A percentile compares a stretch with the other conserved stretches of the same genome.
These are phyloP conservation scores for Zalaria sp. DNA, from an alignment of 2,329 filamentous ascomycete species.

Conservation along the genomic window DNA sequence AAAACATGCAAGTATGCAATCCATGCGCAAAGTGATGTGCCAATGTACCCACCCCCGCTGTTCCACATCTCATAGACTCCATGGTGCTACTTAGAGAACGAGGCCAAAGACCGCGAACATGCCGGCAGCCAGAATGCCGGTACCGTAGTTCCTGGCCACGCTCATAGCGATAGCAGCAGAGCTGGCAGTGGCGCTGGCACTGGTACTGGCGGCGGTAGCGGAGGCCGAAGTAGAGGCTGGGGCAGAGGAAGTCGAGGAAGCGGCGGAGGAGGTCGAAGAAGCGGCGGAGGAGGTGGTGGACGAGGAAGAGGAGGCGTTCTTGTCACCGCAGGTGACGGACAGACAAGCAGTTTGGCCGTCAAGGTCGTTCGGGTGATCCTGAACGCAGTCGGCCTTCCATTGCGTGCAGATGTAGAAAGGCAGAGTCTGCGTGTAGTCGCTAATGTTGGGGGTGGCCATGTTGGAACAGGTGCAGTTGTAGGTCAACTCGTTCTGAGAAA, in stretches of 20 bases:
- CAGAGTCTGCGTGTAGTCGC: slow-evolving; percentile 42
- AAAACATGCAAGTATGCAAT: neutral
- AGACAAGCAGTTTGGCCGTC: slow-evolving; percentile 30
- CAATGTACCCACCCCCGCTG: too few species aligned
- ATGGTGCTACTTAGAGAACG: slow-evolving; percentile 31
- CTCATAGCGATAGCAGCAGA: slow-evolving; percentile 32
- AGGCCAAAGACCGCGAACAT: slow-evolving; percentile 43
- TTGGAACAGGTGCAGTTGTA: slow-evolving; percentile 46
- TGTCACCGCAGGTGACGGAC: slow-evolving; percentile 37
- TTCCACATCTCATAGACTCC: too few species aligned
- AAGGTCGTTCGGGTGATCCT: slow-evolving; percentile 22
- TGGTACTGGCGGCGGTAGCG: slow-evolving; percentile 16
- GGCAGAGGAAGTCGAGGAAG: slow-evolving; percentile 9
- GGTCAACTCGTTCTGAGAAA: slow-evolving; percentile 27
- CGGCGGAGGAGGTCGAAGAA: slow-evolving; percentile 17
- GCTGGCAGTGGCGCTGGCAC: slow-evolving; percentile 13
- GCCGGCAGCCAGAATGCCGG: slow-evolving; percentile 36
- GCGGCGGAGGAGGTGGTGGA: slow-evolving; percentile 12
- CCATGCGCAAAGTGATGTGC: neutral
- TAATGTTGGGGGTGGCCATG: slow-evolving; percentile 39
- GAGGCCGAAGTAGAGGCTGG: slow-evolving; percentile 12
- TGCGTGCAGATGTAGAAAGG: slow-evolving; percentile 46
- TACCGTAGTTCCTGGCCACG: slow-evolving; percentile 36
- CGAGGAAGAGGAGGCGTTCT: slow-evolving; percentile 26
- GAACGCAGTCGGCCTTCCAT: slow-evolving; percentile 30